These are phyloP conservation scores for Aspergillus tubingensis DNA, from an alignment of 2,329 filamentous ascomycete species.

Conservation along the genomic window DNA sequence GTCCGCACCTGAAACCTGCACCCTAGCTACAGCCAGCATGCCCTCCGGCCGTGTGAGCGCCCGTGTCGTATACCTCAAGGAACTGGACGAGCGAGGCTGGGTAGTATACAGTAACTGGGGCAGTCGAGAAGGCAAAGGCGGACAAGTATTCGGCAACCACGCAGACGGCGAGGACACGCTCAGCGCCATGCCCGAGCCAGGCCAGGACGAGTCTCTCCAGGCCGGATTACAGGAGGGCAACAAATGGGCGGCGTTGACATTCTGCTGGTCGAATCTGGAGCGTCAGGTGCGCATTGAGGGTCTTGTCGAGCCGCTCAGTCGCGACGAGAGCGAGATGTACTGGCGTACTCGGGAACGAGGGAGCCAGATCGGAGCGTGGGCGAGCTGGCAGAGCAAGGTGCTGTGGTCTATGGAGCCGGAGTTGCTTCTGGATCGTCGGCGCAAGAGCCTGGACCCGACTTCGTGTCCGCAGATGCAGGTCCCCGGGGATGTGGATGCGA, in stretches of 20 bases:
- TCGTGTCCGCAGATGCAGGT: conserved; percentile 26
- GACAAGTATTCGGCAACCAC: conserved; percentile 40
- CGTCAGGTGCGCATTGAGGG: conserved; percentile 92
- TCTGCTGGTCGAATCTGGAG: conserved; percentile 86
- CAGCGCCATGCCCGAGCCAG: conserved; percentile 66
- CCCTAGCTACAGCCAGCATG: conserved; percentile 78
- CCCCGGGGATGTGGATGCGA: conserved; percentile 32
- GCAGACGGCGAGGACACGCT: conserved; percentile 15
- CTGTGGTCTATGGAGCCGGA: conserved; percentile 50
- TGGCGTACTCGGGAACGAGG: conserved; percentile 71
- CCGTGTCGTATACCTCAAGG: conserved; percentile 91
- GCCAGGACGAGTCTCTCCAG: conserved; percentile 22
- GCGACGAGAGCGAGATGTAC: conserved; percentile 71
- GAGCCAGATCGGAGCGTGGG: conserved; percentile 87
- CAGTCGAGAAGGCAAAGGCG: conserved; percentile 58
- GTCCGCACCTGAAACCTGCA: conserved; percentile 83
- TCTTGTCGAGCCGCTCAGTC: conserved; percentile 62
- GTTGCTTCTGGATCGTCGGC: conserved; percentile 25
- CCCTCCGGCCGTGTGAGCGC: conserved; percentile 82
- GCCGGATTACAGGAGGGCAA: conserved; percentile 53
- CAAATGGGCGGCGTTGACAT: conserved; percentile 77
- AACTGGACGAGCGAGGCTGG: conserved; percentile 79
- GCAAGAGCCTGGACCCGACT: conserved; percentile 27
- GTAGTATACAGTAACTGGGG: conserved; percentile 94
- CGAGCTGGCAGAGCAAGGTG: conserved; percentile 82